Conservation (phyloP, 139 green algal genomes). For the Chlorella sp. region DNA sequence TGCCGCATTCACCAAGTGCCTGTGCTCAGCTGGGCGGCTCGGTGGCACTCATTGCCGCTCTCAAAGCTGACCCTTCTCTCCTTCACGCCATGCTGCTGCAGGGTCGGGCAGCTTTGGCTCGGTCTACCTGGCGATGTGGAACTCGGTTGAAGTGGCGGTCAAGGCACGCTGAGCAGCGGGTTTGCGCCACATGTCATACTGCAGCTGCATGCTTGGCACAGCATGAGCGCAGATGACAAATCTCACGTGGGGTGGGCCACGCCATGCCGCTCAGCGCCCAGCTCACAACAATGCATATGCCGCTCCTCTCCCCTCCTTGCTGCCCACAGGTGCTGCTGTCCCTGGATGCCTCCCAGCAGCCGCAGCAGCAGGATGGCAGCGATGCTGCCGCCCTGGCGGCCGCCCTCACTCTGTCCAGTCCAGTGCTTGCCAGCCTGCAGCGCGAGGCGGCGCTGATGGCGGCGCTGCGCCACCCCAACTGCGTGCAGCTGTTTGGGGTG, state of each 20-base stretch:
- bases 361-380: too few relatives aligned
- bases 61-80: too few relatives aligned
- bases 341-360: not conserved
- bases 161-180: not conserved
- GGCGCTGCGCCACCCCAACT: not conserved
- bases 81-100: too few relatives aligned
- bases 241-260: too few relatives aligned
- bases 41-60: too few relatives aligned
- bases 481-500: not conserved
- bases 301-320: not conserved
- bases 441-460: not conserved
- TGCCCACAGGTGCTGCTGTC: not conserved
- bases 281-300: too few relatives aligned
- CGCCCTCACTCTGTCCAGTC: not conserved
- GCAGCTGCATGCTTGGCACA: too few relatives aligned
- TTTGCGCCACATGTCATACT: too few relatives aligned
- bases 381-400: not conserved
- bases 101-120: not conserved
- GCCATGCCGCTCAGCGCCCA: too few relatives aligned
- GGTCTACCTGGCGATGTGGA: not conserved
- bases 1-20: too few relatives aligned
- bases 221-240: too few relatives aligned
- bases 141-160: not conserved
- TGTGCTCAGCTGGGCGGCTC: too few relatives aligned
- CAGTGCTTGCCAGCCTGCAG: not conserved